phyloP scores from a whole-genome alignment of 441 rosid species.

The Gossypium trilobum region DNA sequence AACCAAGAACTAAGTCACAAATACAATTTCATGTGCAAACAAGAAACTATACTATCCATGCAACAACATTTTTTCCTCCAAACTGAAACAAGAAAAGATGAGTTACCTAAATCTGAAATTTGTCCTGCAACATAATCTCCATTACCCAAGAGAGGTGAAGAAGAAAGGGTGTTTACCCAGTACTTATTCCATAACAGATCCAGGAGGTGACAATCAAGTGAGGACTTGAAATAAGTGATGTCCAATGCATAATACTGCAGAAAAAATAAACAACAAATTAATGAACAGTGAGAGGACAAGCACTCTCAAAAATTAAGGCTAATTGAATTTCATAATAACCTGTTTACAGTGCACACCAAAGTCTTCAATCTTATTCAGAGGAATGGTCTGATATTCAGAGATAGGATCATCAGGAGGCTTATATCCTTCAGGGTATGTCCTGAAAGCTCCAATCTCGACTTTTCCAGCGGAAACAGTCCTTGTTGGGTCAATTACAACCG shows the following conservation, averaged over 20 bases:
- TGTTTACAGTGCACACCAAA: conserved; percentile 97
- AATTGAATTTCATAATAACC: conserved; percentile 32
- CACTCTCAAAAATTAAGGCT: not conserved
- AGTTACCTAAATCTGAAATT: conserved; percentile 89
- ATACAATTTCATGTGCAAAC: not conserved
- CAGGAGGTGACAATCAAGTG: conserved; percentile 90
- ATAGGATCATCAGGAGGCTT: conserved; percentile 86
- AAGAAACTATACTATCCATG: not conserved
- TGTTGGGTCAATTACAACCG: conserved; percentile 95
- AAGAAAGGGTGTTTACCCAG: conserved; percentile 96
- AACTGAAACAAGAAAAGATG: not conserved
- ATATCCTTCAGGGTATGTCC: conserved; percentile 92
- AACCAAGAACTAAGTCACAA: not conserved
- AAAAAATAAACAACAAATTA: conserved; percentile 17
- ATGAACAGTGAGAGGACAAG: not conserved
- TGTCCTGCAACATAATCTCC: conserved; percentile 98
- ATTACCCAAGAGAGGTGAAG: conserved; percentile 89
- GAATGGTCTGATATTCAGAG: conserved; percentile 92
- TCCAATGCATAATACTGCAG: conserved; percentile 83
- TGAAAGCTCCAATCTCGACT: conserved; percentile 97
- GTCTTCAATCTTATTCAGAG: conserved; percentile 90
- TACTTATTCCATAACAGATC: conserved; percentile 98
- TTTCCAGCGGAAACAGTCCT: conserved; percentile 98
- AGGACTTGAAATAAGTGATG: conserved; percentile 91
- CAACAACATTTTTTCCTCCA: not conserved